Conservation (phyloP, 495 filamentous ascomycete species). For the Neurospora sublineolata region DNA sequence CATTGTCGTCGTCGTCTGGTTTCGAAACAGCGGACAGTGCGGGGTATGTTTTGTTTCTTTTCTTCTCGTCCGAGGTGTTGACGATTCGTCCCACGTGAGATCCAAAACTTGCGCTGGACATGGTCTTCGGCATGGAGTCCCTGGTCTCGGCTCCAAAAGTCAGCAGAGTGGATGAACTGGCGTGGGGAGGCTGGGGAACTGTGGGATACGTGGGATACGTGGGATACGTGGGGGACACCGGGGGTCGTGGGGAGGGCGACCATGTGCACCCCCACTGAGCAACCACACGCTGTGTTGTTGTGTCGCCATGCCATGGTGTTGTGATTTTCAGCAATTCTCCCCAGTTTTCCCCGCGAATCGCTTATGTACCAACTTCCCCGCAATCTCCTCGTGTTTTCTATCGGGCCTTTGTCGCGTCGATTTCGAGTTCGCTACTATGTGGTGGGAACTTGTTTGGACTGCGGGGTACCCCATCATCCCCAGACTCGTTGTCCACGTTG, state of each 20-base stretch:
- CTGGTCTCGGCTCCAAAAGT: not conserved
- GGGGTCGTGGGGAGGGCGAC: not conserved
- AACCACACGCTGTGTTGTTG: not conserved
- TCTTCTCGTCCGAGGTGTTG: not conserved
- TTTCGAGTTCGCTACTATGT: not conserved
- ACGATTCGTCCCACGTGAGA: not conserved
- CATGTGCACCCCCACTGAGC: not conserved
- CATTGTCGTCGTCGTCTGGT: not conserved
- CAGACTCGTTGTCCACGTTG: not conserved
- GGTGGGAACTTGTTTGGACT: not conserved
- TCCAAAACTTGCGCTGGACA: not conserved
- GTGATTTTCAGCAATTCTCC: not conserved
- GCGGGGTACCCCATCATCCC: not conserved
- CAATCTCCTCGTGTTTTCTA: not conserved
- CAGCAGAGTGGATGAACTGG: not conserved
- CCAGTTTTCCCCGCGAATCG: not conserved
- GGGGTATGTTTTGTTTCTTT: not conserved
- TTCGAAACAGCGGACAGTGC: not conserved
- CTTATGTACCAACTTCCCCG: not conserved
- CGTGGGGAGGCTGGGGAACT: not conserved
- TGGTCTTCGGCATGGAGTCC: not conserved
- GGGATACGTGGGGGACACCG: not conserved
- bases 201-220: not conserved
- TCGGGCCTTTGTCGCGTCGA: not conserved
- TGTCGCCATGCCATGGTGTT: not conserved